A percentile compares a stretch with the other conserved stretches of the same genome.
These are phyloP conservation scores for Capronia epimyces DNA, from an alignment of 2,329 filamentous ascomycete genomes.

Conservation along the genomic window DNA sequence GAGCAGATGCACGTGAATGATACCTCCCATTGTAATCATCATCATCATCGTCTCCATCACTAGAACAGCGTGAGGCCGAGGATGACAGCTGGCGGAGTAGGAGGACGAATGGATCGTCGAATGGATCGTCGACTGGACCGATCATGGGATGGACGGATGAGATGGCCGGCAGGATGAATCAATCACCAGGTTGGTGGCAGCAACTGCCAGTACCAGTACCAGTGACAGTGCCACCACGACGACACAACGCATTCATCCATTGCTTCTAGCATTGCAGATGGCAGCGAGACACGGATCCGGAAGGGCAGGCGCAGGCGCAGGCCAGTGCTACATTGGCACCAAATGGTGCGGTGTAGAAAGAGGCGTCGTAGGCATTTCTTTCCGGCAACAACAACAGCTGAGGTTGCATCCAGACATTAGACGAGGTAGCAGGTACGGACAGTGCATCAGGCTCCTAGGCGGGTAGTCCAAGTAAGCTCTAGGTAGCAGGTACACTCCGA, in stretches of 20 bases:
- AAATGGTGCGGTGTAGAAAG: neutral
- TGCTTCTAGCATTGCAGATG: neutral
- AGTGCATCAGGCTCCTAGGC: too few species aligned
- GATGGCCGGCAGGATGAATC: neutral
- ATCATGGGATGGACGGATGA: neutral
- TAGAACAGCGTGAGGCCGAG: neutral
- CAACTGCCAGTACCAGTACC: neutral
- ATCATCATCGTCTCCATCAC: neutral
- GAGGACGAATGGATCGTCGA: neutral
- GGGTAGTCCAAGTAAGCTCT: too few species aligned
- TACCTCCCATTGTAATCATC: neutral
- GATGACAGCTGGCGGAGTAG: neutral
- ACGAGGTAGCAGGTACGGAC: too few species aligned
- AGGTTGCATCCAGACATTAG: neutral
- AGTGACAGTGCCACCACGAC: too few species aligned
- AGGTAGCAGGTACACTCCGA: neutral
- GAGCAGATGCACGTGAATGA: neutral
- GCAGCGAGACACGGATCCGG: neutral
- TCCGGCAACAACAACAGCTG: neutral
- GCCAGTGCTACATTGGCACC: neutral
- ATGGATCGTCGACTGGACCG: neutral
- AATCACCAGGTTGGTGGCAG: neutral
- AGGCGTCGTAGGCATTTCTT: neutral
- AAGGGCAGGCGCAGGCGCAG: neutral
- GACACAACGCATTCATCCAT: neutral